phyloP scores from a whole-genome alignment of 179 eudicot species.

The Drosera spatulata region DNA sequence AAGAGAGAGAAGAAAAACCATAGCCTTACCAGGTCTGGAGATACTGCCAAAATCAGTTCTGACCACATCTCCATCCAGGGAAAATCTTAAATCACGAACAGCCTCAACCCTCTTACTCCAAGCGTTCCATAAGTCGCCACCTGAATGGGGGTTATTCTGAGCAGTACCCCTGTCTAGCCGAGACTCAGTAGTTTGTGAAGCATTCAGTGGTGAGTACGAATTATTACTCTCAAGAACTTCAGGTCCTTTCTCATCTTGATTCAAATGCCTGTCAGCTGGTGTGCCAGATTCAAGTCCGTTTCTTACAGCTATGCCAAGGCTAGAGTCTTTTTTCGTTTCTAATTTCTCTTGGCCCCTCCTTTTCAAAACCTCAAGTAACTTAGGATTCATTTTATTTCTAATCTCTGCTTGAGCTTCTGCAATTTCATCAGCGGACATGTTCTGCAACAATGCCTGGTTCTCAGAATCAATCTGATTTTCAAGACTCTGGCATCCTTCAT shows the following conservation, averaged over 20 bases:
- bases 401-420: constrained; percentile 80
- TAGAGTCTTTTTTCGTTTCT: constrained; percentile 20
- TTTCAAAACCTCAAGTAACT: constrained; percentile 37
- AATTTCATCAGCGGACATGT: constrained; percentile 77
- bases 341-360: constrained; percentile 44
- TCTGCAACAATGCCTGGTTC: constrained; percentile 50
- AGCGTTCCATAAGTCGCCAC: constrained; percentile 45
- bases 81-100: constrained; percentile 58
- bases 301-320: constrained; percentile 16
- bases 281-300: constrained; percentile 12
- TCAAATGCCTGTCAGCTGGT: constrained; percentile 17
- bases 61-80: constrained; percentile 57
- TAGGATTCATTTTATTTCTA: constrained; percentile 53
- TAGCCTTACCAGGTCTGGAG: constrained; percentile 21
- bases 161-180: constrained; percentile 13
- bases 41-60: constrained; percentile 15
- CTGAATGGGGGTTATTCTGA: constrained; percentile 15
- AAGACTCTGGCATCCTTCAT: constrained; percentile 25
- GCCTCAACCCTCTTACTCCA: constrained; percentile 89
- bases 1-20: neutral
- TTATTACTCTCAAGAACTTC: constrained; percentile 14
- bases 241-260: constrained; percentile 12
- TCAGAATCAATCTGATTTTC: constrained; percentile 81
- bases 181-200: constrained; percentile 9
- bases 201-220: constrained; percentile 10